phyloP scores from a whole-genome alignment of 176 grass and related monocot genomes.

The Canna indica region DNA sequence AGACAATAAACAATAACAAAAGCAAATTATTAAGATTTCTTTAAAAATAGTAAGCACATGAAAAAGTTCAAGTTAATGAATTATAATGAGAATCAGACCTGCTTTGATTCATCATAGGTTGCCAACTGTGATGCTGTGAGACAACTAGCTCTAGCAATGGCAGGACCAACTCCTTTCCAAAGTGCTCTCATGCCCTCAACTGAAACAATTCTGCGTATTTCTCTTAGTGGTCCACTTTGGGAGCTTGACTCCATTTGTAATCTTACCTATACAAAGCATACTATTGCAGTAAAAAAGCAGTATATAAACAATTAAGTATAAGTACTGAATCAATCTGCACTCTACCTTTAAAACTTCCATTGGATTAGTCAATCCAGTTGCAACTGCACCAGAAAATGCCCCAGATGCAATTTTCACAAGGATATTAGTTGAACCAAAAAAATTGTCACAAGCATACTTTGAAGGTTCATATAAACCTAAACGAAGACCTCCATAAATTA shows the following conservation, averaged over 20 bases:
- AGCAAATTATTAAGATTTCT: neutral
- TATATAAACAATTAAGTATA: conserved; percentile 5
- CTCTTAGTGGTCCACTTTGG: conserved; percentile 42
- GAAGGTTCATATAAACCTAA: conserved; percentile 88
- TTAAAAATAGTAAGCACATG: neutral
- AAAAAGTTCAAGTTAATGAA: neutral
- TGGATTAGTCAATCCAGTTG: conserved; percentile 77
- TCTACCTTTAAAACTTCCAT: conserved; percentile 80
- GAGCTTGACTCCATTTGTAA: conserved; percentile 57
- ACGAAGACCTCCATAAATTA: conserved; percentile 85
- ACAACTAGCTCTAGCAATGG: conserved; percentile 82
- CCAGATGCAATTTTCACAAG: conserved; percentile 76
- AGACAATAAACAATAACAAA: neutral
- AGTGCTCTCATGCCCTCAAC: conserved; percentile 68
- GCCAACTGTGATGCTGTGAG: conserved; percentile 93
- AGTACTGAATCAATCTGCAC: neutral
- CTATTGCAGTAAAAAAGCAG: neutral
- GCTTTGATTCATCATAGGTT: conserved; percentile 89
- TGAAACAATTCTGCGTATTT: conserved; percentile 54
- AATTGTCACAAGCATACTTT: conserved; percentile 58
- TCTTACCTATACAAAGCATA: conserved; percentile 44
- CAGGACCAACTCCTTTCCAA: conserved; percentile 98
- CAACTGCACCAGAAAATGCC: conserved; percentile 62
- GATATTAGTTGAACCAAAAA: conserved; percentile 80
- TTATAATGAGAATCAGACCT: conserved; percentile 28